These are phyloP conservation scores for Cercospora canescens DNA, from an alignment of 2,329 filamentous ascomycete species.

Conservation along the genomic window DNA sequence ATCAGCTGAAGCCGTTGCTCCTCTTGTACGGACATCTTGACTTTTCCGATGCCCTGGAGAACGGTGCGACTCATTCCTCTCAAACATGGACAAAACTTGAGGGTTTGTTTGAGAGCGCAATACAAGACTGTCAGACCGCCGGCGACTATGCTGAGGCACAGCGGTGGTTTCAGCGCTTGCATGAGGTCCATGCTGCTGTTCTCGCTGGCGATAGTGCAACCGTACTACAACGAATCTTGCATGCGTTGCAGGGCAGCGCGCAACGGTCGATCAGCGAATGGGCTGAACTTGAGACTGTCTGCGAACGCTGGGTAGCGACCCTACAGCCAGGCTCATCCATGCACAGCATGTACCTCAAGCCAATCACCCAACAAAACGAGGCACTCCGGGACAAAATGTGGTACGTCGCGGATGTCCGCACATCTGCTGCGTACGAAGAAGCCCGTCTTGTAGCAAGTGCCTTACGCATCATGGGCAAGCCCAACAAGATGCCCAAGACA, in stretches of 20 bases:
- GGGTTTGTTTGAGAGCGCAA: slow-evolving; percentile 69
- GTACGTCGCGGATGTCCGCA: slow-evolving; percentile 92
- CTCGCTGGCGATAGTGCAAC: background rate
- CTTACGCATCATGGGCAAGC: slow-evolving; percentile 82
- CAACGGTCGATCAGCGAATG: slow-evolving; percentile 11
- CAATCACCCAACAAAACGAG: slow-evolving; percentile 15
- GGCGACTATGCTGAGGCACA: slow-evolving; percentile 84
- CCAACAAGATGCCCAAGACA: slow-evolving; percentile 43
- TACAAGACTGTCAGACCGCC: slow-evolving; percentile 72
- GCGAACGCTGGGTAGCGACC: slow-evolving; percentile 16
- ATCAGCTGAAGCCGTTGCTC: slow-evolving; percentile 8
- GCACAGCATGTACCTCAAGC: slow-evolving; percentile 8
- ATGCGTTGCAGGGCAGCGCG: slow-evolving; percentile 13
- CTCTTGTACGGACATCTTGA: slow-evolving; percentile 2
- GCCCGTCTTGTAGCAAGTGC: slow-evolving; percentile 83
- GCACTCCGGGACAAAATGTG: slow-evolving; percentile 85
- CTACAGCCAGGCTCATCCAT: slow-evolving; percentile 12
- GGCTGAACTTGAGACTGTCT: slow-evolving; percentile 8
- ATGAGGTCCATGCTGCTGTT: slow-evolving; percentile 17
- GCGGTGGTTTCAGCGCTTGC: slow-evolving; percentile 49
- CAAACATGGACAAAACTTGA: slow-evolving; percentile 15
- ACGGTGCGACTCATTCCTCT: background rate
- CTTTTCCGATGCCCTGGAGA: background rate
- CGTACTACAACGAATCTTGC: slow-evolving; percentile 12
- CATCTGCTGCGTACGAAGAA: slow-evolving; percentile 84